These are phyloP conservation scores for Aspergillus pseudoglaucus DNA, from an alignment of 2,329 filamentous ascomycete genomes.

Conservation along the genomic window DNA sequence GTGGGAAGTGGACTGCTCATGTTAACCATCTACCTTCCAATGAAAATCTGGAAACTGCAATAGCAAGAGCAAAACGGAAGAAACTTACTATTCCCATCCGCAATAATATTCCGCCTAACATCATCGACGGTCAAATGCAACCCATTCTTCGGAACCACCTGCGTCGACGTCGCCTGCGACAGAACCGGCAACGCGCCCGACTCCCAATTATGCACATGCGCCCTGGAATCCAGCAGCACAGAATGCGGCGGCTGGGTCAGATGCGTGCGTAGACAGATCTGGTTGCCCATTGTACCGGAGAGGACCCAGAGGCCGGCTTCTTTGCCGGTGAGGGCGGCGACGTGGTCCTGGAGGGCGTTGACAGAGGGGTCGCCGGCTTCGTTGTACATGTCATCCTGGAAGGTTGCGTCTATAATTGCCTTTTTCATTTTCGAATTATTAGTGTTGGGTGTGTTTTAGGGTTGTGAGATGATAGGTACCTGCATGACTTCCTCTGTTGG, in stretches of 20 bases:
- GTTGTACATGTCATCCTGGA: conserved; percentile 30
- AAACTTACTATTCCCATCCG: conserved; percentile 20
- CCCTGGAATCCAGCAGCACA: conserved; percentile 28
- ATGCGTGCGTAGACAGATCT: conserved; percentile 28
- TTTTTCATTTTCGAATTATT: background rate
- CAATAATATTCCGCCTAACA: conserved; percentile 21
- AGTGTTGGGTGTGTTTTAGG: background rate
- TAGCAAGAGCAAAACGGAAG: background rate
- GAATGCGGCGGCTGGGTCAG: conserved; percentile 29
- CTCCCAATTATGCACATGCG: conserved; percentile 29
- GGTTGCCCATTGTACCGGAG: conserved; percentile 38
- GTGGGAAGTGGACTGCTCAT: conserved; percentile 19
- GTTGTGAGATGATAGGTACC: conserved; percentile 6
- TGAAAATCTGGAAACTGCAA: too few relatives aligned
- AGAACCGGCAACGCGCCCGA: conserved; percentile 22
- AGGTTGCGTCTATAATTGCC: conserved; percentile 18
- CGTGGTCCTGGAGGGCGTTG: conserved; percentile 22
- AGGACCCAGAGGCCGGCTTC: conserved; percentile 28
- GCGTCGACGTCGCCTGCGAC: conserved; percentile 26
- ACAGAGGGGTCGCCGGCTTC: conserved; percentile 24
- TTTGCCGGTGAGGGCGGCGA: conserved; percentile 26
- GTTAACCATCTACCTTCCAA: background rate
- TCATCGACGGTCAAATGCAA: conserved; percentile 30
- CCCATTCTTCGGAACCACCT: conserved; percentile 25
- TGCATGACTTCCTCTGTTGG: conserved; percentile 22